Evolutionary conservation across 1,284 basidiomycete genomes (phyloP).

Genomic region (Omphalotus olearius): DNA sequence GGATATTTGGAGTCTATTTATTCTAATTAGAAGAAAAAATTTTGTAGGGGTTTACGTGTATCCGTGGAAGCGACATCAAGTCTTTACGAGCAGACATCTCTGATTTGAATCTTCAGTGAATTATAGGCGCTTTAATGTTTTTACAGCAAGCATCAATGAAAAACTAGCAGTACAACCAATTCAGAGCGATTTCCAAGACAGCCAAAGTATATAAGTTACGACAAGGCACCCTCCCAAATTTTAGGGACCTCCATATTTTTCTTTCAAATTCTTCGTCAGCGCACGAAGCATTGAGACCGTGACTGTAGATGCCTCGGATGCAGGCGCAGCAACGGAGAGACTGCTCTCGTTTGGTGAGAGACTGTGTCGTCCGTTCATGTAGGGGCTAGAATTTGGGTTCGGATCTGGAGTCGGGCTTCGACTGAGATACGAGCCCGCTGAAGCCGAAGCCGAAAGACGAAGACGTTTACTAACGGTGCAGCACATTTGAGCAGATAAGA

Average conservation of each 20-base stretch:
- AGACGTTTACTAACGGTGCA: slow-evolving; percentile 6
- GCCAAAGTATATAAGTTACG: not conserved
- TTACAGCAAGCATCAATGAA: too few species aligned
- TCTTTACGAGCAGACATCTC: too few species aligned
- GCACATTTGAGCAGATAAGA: not conserved
- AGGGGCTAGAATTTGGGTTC: not conserved
- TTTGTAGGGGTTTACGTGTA: too few species aligned
- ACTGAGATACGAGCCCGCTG: slow-evolving; percentile 2
- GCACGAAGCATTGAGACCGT: slow-evolving; percentile 70
- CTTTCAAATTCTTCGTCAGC: slow-evolving; percentile 56
- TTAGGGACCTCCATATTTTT: slow-evolving; percentile 36
- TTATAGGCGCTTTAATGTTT: too few species aligned
- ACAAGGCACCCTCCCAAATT: not conserved
- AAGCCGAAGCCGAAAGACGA: not conserved
- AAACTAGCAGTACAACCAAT: too few species aligned
- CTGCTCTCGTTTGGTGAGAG: slow-evolving; percentile 13
- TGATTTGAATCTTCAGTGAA: too few species aligned
- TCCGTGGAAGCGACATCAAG: too few species aligned
- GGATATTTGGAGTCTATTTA: too few species aligned
- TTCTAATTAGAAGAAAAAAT: too few species aligned
- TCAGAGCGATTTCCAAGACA: too few species aligned
- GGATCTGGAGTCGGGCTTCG: slow-evolving; percentile 5
- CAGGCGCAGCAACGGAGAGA: not conserved
- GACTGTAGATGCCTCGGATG: slow-evolving; percentile 32
- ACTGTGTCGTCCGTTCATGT: slow-evolving; percentile 16